Evolutionary conservation across 192 early-diverging fungal genomes (phyloP), one percentile per base, ranked within the genome.

Genomic region (Backusella tuberculispora): DNA sequence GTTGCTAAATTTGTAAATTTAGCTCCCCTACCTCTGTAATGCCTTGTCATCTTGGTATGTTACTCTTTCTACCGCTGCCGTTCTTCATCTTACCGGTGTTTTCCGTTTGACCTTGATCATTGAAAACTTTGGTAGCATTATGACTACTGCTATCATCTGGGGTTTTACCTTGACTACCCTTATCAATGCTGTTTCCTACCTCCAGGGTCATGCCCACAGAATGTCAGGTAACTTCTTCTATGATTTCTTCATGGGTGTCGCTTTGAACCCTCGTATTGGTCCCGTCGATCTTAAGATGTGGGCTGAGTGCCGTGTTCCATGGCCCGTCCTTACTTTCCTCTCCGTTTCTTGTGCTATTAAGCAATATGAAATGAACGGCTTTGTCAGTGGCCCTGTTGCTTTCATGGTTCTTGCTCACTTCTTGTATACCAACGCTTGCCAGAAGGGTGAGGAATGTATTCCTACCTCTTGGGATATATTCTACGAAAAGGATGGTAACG

Each of bases 51-150:
- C 79, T 44, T 89, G 81, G 81, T 89, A 89, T 50, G 66, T 74
- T 13, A 86, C 83, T 53, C 43, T 89, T 40, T 56, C 75, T n/a
- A 56, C 77, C 6, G 83, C 86, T 15, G 84, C 74, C 26, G 66
- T 84, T 66, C 66, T 88, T 15, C 86, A 88, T 46, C 17, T 75
- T 60, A 80, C 78, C 19, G 83, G 81, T 63, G 64, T 85, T 37
- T 84, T 89, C 74, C 63, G 73, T 44, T 66, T 88, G 7, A 81
- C 83, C 0, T 75, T 76, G 26, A 87, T 89, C 68, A 84, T 86
- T 74, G 86, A 88, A 72, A 83, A 89, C 40, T 84, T 86, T 78
- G 88, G 88, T 17, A 81, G 77, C n/a, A 78, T 89, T 50, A 85
- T 89, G 88, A 77, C 79, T 43, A 76, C 81, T 12, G 83, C 86